Percentiles rank a stretch among this genome's conserved stretches.
Conservation (phyloP, 2,329 filamentous ascomycete genomes). For the Sclerotinia trifoliorum region DNA sequence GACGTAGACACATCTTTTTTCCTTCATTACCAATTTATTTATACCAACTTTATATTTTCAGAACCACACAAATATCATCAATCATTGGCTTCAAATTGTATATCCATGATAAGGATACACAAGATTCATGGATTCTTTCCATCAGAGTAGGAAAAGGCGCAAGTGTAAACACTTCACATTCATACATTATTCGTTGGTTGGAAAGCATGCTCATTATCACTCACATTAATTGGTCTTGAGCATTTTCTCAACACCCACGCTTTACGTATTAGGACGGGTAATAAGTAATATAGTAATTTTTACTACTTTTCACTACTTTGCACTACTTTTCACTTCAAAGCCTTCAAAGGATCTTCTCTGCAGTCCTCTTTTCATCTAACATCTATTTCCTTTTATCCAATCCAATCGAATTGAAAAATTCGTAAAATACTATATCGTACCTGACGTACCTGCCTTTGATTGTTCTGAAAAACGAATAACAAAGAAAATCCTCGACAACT, state of each 20-base stretch:
- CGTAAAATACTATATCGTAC: neutral
- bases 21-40: neutral
- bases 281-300: neutral
- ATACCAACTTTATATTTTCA: neutral
- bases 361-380: neutral
- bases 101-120: neutral
- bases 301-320: neutral
- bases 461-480: conserved; percentile 21
- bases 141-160: neutral
- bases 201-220: neutral
- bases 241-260: neutral
- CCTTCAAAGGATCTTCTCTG: neutral
- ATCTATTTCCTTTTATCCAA: neutral
- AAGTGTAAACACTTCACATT: neutral
- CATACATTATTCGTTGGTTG: no score
- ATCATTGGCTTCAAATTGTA: neutral
- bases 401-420: conserved; percentile 5
- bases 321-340: neutral
- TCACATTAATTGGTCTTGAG: neutral
- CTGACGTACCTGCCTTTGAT: neutral
- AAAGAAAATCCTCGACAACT: conserved; percentile 1
- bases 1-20: neutral
- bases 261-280: neutral
- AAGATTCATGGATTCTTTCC: neutral
- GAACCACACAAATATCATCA: neutral